Evolutionary conservation across 352 stramenopile species (phyloP).

Genomic region (Globisporangium alternatum): DNA sequence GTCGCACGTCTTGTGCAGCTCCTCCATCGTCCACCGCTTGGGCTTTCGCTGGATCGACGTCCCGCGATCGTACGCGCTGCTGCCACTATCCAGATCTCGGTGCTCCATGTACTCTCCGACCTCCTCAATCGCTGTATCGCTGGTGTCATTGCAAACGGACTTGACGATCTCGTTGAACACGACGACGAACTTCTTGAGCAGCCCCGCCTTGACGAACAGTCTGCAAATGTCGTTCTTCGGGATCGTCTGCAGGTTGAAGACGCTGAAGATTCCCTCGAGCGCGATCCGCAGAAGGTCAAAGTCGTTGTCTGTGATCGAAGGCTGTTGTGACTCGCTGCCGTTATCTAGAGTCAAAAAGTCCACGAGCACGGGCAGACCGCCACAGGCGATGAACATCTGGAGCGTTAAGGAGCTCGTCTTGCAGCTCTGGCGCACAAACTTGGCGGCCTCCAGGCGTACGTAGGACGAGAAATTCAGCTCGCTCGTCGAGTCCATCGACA

Average conservation of each 20-base stretch:
- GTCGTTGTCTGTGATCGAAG: slow-evolving; percentile 29
- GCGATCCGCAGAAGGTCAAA: slow-evolving; percentile 77
- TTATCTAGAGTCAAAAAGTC: slow-evolving; percentile 68
- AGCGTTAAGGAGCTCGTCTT: slow-evolving; percentile 86
- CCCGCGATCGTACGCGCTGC: not conserved
- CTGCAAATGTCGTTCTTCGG: slow-evolving; percentile 93
- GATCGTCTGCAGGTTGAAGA: slow-evolving; percentile 91
- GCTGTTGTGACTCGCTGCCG: slow-evolving; percentile 7
- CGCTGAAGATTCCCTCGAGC: slow-evolving; percentile 87
- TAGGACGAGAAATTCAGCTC: slow-evolving; percentile 34
- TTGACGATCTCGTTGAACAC: slow-evolving; percentile 81
- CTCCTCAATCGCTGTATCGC: slow-evolving; percentile 11
- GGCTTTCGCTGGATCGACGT: slow-evolving; percentile 8
- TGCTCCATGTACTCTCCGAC: slow-evolving; percentile 7
- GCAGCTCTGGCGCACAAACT: slow-evolving; percentile 87
- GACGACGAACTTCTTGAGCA: slow-evolving; percentile 86
- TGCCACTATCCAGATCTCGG: not conserved
- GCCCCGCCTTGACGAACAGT: slow-evolving; percentile 91
- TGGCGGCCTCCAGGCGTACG: slow-evolving; percentile 83
- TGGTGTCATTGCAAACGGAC: slow-evolving; percentile 20
- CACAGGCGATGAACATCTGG: slow-evolving; percentile 93
- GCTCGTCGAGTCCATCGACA: slow-evolving; percentile 23
- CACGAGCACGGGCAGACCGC: slow-evolving; percentile 82
- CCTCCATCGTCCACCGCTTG: slow-evolving; percentile 50
- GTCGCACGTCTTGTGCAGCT: slow-evolving; percentile 82